phyloP scores from a whole-genome alignment of 352 stramenopile species.

The Phytopythium montanum region DNA sequence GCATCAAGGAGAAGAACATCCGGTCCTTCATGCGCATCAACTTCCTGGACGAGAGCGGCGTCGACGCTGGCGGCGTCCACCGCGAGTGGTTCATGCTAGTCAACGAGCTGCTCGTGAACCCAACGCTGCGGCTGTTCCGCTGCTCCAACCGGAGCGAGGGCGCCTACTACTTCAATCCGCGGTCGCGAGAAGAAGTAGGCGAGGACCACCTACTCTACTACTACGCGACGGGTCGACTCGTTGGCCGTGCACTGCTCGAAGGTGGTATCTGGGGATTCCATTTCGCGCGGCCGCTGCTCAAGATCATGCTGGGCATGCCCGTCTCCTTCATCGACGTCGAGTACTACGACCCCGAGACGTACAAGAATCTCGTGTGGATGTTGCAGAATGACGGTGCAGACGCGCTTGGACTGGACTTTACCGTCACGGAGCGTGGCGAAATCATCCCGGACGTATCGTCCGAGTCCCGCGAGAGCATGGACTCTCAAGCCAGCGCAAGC shows the following conservation, averaged over 20 bases:
- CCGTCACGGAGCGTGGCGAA: constrained; percentile 31
- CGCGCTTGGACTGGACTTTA: constrained; percentile 61
- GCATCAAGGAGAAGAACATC: constrained; percentile 52
- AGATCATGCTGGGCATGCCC: constrained; percentile 95
- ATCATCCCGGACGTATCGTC: neutral
- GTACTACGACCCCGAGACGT: constrained; percentile 49
- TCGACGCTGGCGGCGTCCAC: constrained; percentile 85
- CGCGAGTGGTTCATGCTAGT: constrained; percentile 93
- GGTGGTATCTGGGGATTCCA: constrained; percentile 91
- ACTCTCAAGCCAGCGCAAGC: neutral
- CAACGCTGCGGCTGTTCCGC: constrained; percentile 44
- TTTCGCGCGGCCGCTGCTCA: constrained; percentile 94
- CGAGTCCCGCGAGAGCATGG: neutral
- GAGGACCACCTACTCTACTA: constrained; percentile 67
- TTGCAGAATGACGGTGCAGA: constrained; percentile 50
- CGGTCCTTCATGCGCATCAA: constrained; percentile 82
- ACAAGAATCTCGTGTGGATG: constrained; percentile 52
- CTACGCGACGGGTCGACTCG: constrained; percentile 49
- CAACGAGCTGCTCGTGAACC: constrained; percentile 47
- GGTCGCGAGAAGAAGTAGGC: constrained; percentile 40
- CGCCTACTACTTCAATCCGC: constrained; percentile 58
- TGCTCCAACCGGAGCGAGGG: constrained; percentile 58
- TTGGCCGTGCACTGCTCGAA: constrained; percentile 74
- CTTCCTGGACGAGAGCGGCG: constrained; percentile 80
- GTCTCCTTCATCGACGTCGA: constrained; percentile 93